Base-by-base conservation (phyloP, 1,284 basidiomycete genomes). In the Puccinia brachypodii region DNA sequence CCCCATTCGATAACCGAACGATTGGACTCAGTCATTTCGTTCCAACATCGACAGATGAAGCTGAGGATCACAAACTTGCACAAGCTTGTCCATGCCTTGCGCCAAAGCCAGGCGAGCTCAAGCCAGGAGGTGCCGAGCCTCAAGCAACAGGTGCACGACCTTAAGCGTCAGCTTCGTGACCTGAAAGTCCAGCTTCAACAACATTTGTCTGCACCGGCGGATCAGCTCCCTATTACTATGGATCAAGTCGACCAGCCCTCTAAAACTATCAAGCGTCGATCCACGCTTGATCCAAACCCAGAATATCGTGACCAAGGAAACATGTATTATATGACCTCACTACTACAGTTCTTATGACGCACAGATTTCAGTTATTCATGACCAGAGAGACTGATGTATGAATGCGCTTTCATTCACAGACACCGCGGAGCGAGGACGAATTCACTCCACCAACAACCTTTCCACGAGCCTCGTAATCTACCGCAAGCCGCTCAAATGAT, bases 41-140 rank as follows among this genome's bases (percentile, higher is more conserved):
- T 77, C 60, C 76, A 77, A 64, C 47, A 66, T 47, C 60, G 47
- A 38, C 76, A 77, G n/a, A 77, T 77, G 76, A 47, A 19, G 8
- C 42, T 68, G 28, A 38, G 76, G 47, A 77, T 77, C 42, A 19
- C 25, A 36, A 68, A 77, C 64, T 47, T 77, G 33, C 42, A 64
- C 19, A 53, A 64, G n/a, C 76, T 42, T 3, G 76, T 77, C 25
- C 60, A 77, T 3, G 47, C 62, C 4, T 38, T 77, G 62, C 60
- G 47, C 16, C 69, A 53, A 53, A 50, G 33, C 31, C 69, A 53
- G 19, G 25, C 69, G n/a, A 33, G 6, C 69, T 47, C 31, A 11
- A 25, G 50, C 28, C 64, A 68, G 38, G 69, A 72, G 38, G 16
- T 72, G 4, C 69, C 69, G 11, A 50, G 47, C 69, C 42, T 72